A percentile compares a stretch with the other conserved stretches of the same genome.
Evolutionary conservation across 2,329 filamentous ascomycete species (phyloP).

Genomic region (Neoscytalidium dimidiatum): DNA sequence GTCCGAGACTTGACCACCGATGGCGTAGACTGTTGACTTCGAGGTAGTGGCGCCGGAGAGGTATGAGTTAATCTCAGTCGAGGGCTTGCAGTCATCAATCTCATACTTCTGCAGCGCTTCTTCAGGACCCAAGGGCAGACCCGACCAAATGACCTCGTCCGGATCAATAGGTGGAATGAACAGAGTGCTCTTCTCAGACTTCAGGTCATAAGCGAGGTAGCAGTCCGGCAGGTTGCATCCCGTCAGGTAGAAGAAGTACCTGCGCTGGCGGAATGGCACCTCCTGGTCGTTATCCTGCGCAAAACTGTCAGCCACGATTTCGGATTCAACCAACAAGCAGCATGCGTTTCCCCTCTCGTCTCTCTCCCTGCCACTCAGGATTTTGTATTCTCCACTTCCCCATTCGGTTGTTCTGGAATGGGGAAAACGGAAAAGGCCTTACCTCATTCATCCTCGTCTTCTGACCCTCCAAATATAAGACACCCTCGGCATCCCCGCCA

Average conservation of each 20-base stretch:
- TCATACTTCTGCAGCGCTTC: slow-evolving; percentile 72
- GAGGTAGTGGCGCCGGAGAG: slow-evolving; percentile 57
- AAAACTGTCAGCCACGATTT: background rate
- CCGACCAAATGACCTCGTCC: slow-evolving; percentile 92
- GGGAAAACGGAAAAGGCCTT: background rate
- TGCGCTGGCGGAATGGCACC: slow-evolving; percentile 74
- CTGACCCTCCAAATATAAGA: slow-evolving; percentile 87
- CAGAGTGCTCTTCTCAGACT: slow-evolving; percentile 71
- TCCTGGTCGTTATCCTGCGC: slow-evolving; percentile 75
- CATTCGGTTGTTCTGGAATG: no score
- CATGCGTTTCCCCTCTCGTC: background rate
- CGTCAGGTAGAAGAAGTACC: slow-evolving; percentile 93
- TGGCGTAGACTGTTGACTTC: slow-evolving; percentile 67
- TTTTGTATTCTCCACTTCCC: no score
- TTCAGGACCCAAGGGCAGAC: slow-evolving; percentile 74
- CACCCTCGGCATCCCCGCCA: slow-evolving; percentile 64
- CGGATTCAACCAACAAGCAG: background rate
- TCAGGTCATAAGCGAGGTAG: slow-evolving; percentile 78
- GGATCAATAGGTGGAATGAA: slow-evolving; percentile 89
- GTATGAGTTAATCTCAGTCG: slow-evolving; percentile 74
- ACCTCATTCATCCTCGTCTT: slow-evolving; percentile 74
- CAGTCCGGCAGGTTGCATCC: slow-evolving; percentile 82
- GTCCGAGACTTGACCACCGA: slow-evolving; percentile 74
- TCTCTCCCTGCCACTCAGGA: no score
- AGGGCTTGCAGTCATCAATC: slow-evolving; percentile 70